Base-by-base conservation (phyloP, 2,329 filamentous ascomycete genomes). In the Aspergillaceae sp. region DNA sequence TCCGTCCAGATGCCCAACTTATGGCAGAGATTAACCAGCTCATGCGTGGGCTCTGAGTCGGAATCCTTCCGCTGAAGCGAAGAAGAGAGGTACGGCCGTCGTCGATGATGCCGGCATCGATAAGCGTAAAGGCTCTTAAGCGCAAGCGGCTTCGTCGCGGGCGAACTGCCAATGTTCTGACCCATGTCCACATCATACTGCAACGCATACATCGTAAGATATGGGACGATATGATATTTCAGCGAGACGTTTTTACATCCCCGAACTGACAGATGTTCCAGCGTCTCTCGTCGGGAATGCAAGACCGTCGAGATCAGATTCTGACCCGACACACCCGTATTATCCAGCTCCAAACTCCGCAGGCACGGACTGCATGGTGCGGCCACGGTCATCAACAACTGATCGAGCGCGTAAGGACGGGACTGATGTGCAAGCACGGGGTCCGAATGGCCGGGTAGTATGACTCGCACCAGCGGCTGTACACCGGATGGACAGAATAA, bases 201-300 rank as follows among this genome's bases (percentile, higher is more conserved):
- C 30, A 72, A 55, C 4, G 67, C 69, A 46, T 70, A 71, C 66
- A 74, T 68, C 40, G 67, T 71, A 42, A 76, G 69, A 53, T 78
- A 80, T 2, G 78, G 78, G 44, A 80, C 76, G 49, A 82, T 77
- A 56, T 82, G 78, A 57, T 82, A 81, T 57, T 82, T 82, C 52
- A 82, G 72, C 8, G 77, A 80, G 34, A 82, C 78, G 58, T 82
- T 80, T 63, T 81, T 80, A 68, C 78, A 82, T 19, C 78, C 78
- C 26, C 78, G 74, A 41, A 81, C 76, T 1, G 77, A 80, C 40
- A 82, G 68, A 56, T 82, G 78, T 56, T 77, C 71, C 40, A 82
- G 65, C 0, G 75, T 79, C 45, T 73, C 70, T 46, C 74, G 71
- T 29, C 76, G 72, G 36, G 74, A 69, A 50, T 75, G 70, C 43